Base-by-base conservation (phyloP, 441 rosid species). In the Caryocar brasiliense region DNA sequence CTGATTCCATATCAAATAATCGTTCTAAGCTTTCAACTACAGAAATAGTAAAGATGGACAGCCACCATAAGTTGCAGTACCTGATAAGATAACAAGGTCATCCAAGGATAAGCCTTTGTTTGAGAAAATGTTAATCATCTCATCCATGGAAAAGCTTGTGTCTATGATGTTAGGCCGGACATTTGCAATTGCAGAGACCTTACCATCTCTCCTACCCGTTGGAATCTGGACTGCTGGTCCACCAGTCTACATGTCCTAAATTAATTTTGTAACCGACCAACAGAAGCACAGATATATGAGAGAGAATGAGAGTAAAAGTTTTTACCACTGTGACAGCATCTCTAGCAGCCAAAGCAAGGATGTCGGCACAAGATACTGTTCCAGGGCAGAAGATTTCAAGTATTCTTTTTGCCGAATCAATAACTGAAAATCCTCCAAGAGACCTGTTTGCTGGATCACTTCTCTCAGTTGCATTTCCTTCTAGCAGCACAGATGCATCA, bases 131-230 rank as follows among this genome's bases (percentile, higher is more conserved):
- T 61, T 70, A 12, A 72, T 69, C 92, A 84, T 82, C 38, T 81
- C 79, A 39, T 78, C 69, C 69, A 82, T 68, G 3, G 90, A 74
- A 68, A 86, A 90, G 37, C 79, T 79, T 4, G 96, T 86, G 27
- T 86, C 98, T 6, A 81, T 61, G 13, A 82, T 82, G 59, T 86
- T 86, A 15, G 83, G 77, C 60, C 93, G 75, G 5, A 91, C 95
- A 55, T 78, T 78, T 60, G 33, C 69, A 1, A 68, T 77, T 5
- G 61, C 23, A 29, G 90, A 77, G 12, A 65, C 40, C 2, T 27
- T 73, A 4, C 90, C 83, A 41, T 82, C 86, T 70, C 77, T 77
- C 49, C 86, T 75, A 7, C 90, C 83, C 1, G 83, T 77, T 10
- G 82, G 85, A 61, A 79, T 51, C 15, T 61, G 58, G 48, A 77